Evolutionary conservation across 202 grass and related monocot species (phyloP).

Genomic region (Panicum hallii): DNA sequence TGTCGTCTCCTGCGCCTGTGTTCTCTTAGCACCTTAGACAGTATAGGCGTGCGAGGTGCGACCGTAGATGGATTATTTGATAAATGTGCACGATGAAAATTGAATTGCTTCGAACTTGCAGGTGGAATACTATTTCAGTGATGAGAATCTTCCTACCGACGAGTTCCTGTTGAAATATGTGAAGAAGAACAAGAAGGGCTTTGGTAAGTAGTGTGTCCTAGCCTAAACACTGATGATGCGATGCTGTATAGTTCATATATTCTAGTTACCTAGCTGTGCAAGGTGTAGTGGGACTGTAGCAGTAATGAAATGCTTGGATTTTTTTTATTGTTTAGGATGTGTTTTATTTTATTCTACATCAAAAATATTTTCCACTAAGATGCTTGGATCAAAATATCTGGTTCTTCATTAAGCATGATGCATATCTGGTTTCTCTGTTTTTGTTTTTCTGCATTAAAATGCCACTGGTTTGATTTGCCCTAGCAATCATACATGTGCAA

Average conservation of each 20-base stretch:
- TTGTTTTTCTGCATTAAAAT: slow-evolving; percentile 7
- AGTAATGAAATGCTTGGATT: neutral
- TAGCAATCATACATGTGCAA: slow-evolving; percentile 31
- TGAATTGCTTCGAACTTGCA: slow-evolving; percentile 39
- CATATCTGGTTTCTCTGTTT: slow-evolving; percentile 7
- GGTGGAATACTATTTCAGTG: slow-evolving; percentile 97
- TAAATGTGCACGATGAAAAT: neutral
- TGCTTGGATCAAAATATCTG: slow-evolving; percentile 13
- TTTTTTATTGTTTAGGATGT: neutral
- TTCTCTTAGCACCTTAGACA: neutral
- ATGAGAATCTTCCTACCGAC: slow-evolving; percentile 88
- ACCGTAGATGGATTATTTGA: neutral
- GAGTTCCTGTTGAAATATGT: slow-evolving; percentile 75
- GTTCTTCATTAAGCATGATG: slow-evolving; percentile 1
- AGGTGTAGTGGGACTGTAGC: neutral
- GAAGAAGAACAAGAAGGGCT: slow-evolving; percentile 79
- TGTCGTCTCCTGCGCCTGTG: neutral
- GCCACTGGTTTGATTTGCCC: neutral
- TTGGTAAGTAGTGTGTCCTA: slow-evolving; percentile 59
- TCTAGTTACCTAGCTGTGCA: slow-evolving; percentile 11
- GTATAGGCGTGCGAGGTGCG: neutral
- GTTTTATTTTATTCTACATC: neutral
- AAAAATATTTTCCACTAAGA: neutral
- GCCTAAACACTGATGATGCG: neutral
- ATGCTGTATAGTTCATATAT: neutral